Base-by-base conservation (phyloP, 805 yeast genomes). In the Ogataea nakhonphanomensis region DNA sequence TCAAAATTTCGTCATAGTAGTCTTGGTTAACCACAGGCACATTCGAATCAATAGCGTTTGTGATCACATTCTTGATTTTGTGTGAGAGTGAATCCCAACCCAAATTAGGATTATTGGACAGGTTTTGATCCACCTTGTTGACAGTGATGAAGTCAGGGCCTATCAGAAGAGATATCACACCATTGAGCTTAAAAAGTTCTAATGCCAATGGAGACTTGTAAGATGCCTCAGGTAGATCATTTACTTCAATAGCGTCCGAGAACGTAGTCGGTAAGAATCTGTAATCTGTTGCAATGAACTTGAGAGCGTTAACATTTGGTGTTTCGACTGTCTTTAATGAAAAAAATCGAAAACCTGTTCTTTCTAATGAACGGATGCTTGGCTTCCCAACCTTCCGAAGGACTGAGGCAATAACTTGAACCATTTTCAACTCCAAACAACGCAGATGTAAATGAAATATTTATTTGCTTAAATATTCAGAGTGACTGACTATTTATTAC, bases 61-160 rank as follows among this genome's bases (percentile, higher is more conserved):
- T 43, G 1, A 65, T 54, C 14, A 47, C 51, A 8, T 55, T 38
- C 31, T 49, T 44, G 6, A 65, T 40, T 30, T 54, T 50, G 12
- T 58, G 64, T 8, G 53, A 43, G 14, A 65, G 46, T 10, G 39
- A 34, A 4, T 39, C 26, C 69, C 69, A 65, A 17, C 53, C 43
- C n/a, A 64, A 44, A 30, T 61, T 59, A 1, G 64, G 58, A 37
- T 64, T 59, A 38, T 61, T 58, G 2, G 65, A 56, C 8, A 64
- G 41, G 2, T 44, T 38, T 1, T 46, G 43, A 13, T 63, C 68
- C 30, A 64, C 60, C 57, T 84, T 84, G 58, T 79, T 83, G 7
- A 84, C 78, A 0, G 91, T 82, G 38, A 84, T 62, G 50, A 84
- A 84, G 53, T 83, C 74, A n/a, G 74, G 74, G 13, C 91, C 91